phyloP scores from a whole-genome alignment of 345 rosid genomes.

The Eucalyptus rudis region DNA sequence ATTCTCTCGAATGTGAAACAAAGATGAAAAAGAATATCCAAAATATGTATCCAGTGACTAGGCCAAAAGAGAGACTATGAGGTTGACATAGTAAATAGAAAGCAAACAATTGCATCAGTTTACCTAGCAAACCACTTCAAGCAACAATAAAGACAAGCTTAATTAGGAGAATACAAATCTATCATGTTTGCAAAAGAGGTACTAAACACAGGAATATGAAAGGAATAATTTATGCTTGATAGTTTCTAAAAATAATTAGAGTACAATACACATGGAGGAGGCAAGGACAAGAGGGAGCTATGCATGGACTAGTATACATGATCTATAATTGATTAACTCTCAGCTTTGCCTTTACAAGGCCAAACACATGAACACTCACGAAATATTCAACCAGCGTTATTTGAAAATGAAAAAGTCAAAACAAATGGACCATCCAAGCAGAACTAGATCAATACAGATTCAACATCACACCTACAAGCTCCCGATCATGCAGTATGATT shows the following conservation, averaged over 20 bases:
- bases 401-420: too few relatives aligned
- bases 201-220: neutral
- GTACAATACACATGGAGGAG: neutral
- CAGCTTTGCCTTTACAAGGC: neutral
- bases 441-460: neutral
- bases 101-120: neutral
- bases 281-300: neutral
- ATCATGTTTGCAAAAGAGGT: neutral
- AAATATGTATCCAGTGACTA: neutral
- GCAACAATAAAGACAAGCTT: neutral
- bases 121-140: neutral
- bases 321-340: too few relatives aligned
- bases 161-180: neutral
- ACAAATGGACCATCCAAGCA: neutral
- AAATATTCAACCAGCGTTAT: too few relatives aligned
- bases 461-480: neutral
- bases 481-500: neutral
- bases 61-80: neutral
- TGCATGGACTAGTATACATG: neutral
- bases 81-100: neutral
- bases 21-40: neutral
- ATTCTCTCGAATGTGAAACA: neutral
- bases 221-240: neutral
- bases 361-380: neutral
- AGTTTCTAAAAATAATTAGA: neutral